These are phyloP conservation scores for Colletotrichum salicis DNA, from an alignment of 2,329 filamentous ascomycete genomes.

Conservation along the genomic window DNA sequence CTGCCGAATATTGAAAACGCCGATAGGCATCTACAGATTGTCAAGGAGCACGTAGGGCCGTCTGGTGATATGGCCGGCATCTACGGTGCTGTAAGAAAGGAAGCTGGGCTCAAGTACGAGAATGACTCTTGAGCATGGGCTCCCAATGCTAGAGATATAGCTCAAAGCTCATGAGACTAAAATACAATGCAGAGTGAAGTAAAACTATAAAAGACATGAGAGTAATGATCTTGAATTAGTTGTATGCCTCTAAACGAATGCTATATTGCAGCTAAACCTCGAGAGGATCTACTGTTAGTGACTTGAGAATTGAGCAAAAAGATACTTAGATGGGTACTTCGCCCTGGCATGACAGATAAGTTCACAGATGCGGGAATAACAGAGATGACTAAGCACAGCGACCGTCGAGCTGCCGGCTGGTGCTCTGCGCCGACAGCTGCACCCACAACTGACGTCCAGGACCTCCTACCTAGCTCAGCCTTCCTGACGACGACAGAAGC, in stretches of 20 bases:
- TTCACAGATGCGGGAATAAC: background rate
- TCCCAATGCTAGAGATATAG: background rate
- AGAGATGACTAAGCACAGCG: conserved; percentile 10
- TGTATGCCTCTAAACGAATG: background rate
- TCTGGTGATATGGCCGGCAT: conserved; percentile 84
- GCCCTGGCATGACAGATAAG: too few species aligned
- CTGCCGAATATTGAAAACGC: conserved; percentile 74
- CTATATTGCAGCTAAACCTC: background rate
- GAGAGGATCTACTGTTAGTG: background rate
- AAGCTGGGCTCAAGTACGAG: conserved; percentile 79
- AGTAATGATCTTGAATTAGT: background rate
- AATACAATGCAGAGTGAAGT: background rate
- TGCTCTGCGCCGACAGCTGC: conserved; percentile 8
- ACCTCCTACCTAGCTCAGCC: conserved; percentile 16
- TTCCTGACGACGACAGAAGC: conserved; percentile 12
- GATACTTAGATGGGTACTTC: too few species aligned
- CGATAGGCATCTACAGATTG: conserved; percentile 73
- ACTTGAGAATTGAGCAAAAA: background rate
- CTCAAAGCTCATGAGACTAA: too few species aligned
- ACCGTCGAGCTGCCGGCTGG: background rate
- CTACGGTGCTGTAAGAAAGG: conserved; percentile 81
- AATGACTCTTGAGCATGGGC: conserved; percentile 54
- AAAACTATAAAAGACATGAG: background rate
- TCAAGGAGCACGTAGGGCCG: conserved; percentile 75
- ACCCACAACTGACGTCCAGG: background rate